A percentile compares a stretch with the other conserved stretches of the same genome.
Conservation (phyloP, 176 grass and related monocot species). For the Coix lacrymajobi region DNA sequence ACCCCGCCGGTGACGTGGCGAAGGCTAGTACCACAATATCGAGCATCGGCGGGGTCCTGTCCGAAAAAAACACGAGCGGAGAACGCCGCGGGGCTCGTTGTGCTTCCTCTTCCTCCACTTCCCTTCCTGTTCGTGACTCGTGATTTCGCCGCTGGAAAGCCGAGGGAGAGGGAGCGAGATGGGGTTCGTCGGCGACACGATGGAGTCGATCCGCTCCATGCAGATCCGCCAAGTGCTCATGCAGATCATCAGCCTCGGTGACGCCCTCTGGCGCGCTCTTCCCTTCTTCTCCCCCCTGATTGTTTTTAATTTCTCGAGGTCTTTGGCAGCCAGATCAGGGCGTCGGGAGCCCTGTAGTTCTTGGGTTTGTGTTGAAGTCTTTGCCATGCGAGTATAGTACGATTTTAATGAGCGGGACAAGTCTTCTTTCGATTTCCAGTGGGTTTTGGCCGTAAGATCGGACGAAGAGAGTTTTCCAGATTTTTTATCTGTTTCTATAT, state of each 20-base stretch:
- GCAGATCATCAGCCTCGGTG: conserved; percentile 77
- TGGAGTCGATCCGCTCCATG: conserved; percentile 64
- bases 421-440: not conserved
- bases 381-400: not conserved
- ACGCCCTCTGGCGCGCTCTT: not conserved
- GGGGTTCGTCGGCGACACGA: conserved; percentile 51
- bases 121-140: not conserved
- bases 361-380: not conserved
- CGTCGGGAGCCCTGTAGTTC: not conserved
- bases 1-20: not conserved
- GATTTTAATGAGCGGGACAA: not conserved
- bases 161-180: conserved; percentile 27
- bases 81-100: not conserved
- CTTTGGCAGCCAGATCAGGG: not conserved
- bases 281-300: not conserved
- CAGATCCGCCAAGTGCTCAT: conserved; percentile 61
- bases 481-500: not conserved
- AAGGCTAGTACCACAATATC: not conserved
- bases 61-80: not conserved
- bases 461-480: not conserved
- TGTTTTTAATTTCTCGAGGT: not conserved
- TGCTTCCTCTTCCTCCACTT: not conserved
- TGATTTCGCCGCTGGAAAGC: not conserved
- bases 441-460: not conserved
- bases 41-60: not conserved